Base-by-base conservation (phyloP, 2,329 filamentous ascomycete genomes). In the Aspergillus aculeatus region DNA sequence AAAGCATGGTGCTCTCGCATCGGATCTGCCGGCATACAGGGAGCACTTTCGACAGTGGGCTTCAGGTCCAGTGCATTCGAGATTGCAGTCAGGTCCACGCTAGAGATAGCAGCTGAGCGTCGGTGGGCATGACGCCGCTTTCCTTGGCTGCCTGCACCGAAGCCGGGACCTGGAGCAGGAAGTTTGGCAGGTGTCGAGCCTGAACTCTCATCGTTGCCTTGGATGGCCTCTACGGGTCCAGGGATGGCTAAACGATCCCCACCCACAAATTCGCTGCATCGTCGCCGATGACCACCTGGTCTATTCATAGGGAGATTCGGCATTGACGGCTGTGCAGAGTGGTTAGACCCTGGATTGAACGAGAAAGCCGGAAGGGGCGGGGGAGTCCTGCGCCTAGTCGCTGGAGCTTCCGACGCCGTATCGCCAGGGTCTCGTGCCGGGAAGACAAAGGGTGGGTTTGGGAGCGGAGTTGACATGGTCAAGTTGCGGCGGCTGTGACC, bases 231-330 rank as follows among this genome's bases (percentile, higher is more conserved):
- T 11, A 87, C 89, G 29, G 89, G 88, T 68, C 88, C 75, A 67
- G 86, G 26, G 65, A 83, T 77, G 70, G 69, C 80, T 78, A 68
- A 75, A 64, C 68, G 79, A 59, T 77, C 75, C 7, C 89, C 90
- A 41, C 91, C 91, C 50, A 96, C 90, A 69, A 96, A 92, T 73
- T 96, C 92, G 72, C 92, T 96, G 29, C 87, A 89, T 56, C 90
- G 90, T 69, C 93, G 85, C 68, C 88, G 84, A 71, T 92, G 90
- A 23, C 88, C 86, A 32, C 78, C 77, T 24, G 83, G 79, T 61
- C 85, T 82, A 21, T 56, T 62, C 82, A 80, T n/a, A 87, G 82
- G 6, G 79, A 87, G 82, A 6, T 79, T 73, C 1, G 85, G 83
- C n/a, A 84, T 83, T 16, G 82, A 75, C 0, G 84, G 82, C 14